Evolutionary conservation across 2,329 filamentous ascomycete species (phyloP), one percentile per base, ranked within the genome.

Genomic region (Gnomoniopsis sp.): DNA sequence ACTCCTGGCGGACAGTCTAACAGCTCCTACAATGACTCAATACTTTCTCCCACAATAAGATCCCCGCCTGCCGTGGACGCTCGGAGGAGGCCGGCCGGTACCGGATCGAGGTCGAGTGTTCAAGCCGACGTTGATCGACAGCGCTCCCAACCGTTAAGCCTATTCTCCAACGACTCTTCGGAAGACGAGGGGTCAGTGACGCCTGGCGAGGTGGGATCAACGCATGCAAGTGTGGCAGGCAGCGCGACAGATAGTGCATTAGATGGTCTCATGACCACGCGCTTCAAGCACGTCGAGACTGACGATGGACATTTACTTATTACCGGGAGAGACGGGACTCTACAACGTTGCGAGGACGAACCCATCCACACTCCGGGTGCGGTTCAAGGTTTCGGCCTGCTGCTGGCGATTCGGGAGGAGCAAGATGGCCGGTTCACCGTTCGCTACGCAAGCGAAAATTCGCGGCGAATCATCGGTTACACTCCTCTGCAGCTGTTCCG

Each of bases 311-410:
- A 96, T 73, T 86, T 88, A 26, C 83, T 96, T 33, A 90, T 96
- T 55, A 95, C 90, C 1, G 91, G 91, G 6, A 82, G 88, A 57
- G 86, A 91, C 55, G 88, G 86, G 2, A 84, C 81, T 1, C 75
- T 95, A 48, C 89, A 96, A 69, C 83, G 86, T 54, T 96, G 92
- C 68, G 92, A 96, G 71, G 92, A 96, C 67, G 92, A 96, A 67
- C 91, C 92, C 0, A 96, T 96, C 26, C 91, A 93, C 64, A 88
- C 91, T 1, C 92, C 92, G 1, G 91, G 91, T 36, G 89, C 90
- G 1, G 75, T 93, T 0, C 92, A 96, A 70, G 80, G 84, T 1
- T 96, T 96, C 65, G 92, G 92, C 1, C 78, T 90, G 3, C 76
- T 96, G 23, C 67, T 96, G 34, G 91, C 88, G 0, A 72, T 96